Evolutionary conservation across 2,329 filamentous ascomycete genomes (phyloP).

Genomic region (Myriosclerotinia duriaeana): DNA sequence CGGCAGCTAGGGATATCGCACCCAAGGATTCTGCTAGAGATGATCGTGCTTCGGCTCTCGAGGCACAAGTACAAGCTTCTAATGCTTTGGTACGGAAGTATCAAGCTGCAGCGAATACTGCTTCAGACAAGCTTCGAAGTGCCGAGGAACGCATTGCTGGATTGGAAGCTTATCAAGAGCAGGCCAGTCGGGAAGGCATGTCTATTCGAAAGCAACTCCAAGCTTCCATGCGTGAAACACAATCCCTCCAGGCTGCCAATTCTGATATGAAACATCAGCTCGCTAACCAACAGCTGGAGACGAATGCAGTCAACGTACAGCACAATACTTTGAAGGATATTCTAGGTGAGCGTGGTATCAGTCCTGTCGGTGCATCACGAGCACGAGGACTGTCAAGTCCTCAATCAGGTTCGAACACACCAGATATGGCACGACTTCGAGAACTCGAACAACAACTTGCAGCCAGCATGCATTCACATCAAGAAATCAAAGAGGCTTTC

Average conservation of each 20-base stretch:
- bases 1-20: constrained; percentile 51
- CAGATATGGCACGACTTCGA: constrained; percentile 74
- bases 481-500: constrained; percentile 77
- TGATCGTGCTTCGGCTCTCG: constrained; percentile 71
- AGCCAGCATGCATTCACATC: constrained; percentile 72
- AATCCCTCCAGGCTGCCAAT: constrained; percentile 77
- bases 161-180: constrained; percentile 94
- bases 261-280: constrained; percentile 79
- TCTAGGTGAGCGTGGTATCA: constrained; percentile 83
- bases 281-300: constrained; percentile 83
- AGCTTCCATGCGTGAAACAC: constrained; percentile 76
- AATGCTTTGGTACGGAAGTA: constrained; percentile 83
- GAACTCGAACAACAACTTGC: constrained; percentile 89
- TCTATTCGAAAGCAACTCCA: constrained; percentile 88
- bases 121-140: constrained; percentile 83
- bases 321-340: constrained; percentile 93
- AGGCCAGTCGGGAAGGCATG: constrained; percentile 89
- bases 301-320: constrained; percentile 90
- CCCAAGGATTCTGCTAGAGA: constrained; percentile 52
- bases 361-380: constrained; percentile 64
- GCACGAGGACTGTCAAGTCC: constrained; percentile 72
- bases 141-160: constrained; percentile 97
- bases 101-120: constrained; percentile 80
- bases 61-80: constrained; percentile 75
- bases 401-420: constrained; percentile 70